Evolutionary conservation across 176 grass and related monocot species (phyloP).

Genomic region (Olyra latifolia): DNA sequence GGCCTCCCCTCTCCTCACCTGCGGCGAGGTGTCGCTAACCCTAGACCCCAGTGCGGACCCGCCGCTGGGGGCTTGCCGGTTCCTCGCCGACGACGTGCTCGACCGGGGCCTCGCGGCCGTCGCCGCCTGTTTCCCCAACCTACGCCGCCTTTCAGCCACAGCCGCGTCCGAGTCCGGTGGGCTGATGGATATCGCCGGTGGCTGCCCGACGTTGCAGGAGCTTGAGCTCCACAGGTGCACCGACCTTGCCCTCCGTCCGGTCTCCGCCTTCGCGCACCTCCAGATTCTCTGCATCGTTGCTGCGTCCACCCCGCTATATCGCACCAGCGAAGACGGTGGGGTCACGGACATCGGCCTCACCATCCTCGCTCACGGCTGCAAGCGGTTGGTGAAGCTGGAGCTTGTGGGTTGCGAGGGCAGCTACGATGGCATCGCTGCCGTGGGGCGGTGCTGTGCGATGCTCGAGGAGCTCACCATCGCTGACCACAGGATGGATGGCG

Average conservation of each 20-base stretch:
- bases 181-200: slow-evolving; percentile 66
- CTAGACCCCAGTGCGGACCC: slow-evolving; percentile 54
- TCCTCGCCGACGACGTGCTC: slow-evolving; percentile 55
- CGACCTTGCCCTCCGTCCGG: slow-evolving; percentile 77
- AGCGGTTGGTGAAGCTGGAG: slow-evolving; percentile 81
- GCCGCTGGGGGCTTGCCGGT: slow-evolving; percentile 54
- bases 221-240: slow-evolving; percentile 85
- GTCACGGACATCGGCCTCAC: slow-evolving; percentile 97
- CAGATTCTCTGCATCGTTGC: slow-evolving; percentile 87
- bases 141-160: slow-evolving; percentile 61
- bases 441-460: slow-evolving; percentile 87
- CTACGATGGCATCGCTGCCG: slow-evolving; percentile 83
- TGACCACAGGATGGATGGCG: slow-evolving; percentile 73
- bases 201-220: slow-evolving; percentile 68
- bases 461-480: slow-evolving; percentile 86
- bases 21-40: slow-evolving; percentile 50
- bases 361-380: slow-evolving; percentile 93
- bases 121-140: slow-evolving; percentile 54
- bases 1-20: slow-evolving; percentile 55
- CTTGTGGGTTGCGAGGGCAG: slow-evolving; percentile 81
- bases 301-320: slow-evolving; percentile 48
- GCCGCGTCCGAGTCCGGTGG: slow-evolving; percentile 58
- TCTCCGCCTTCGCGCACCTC: slow-evolving; percentile 81
- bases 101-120: slow-evolving; percentile 58
- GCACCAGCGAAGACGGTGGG: slow-evolving; percentile 33